Percentiles rank a stretch among this genome's conserved stretches.
Evolutionary conservation across 306 rosid genomes (phyloP).

Genomic region (Vigna mungo): DNA sequence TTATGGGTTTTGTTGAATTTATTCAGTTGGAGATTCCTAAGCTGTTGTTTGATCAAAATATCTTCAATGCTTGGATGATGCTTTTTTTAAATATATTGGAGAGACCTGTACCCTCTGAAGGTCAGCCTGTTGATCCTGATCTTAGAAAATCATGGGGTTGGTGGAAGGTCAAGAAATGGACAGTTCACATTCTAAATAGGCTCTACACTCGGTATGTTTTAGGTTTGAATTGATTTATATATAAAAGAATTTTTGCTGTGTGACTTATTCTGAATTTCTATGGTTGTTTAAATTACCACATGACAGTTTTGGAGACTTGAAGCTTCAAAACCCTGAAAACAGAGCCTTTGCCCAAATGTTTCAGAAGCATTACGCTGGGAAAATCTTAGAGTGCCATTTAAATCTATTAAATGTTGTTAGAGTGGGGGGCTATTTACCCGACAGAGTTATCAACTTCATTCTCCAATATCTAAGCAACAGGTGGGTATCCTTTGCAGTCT

Average conservation of each 20-base stretch:
- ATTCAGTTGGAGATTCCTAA: constrained; percentile 96
- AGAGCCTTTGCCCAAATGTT: constrained; percentile 93
- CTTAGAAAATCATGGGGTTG: constrained; percentile 94
- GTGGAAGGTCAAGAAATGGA: constrained; percentile 99
- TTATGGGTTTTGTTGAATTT: constrained; percentile 41
- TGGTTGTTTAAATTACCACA: constrained; percentile 9
- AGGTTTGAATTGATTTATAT: background rate
- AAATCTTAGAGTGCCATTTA: constrained; percentile 89
- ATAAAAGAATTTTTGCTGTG: background rate
- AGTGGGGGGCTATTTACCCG: constrained; percentile 90
- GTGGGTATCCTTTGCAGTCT: constrained; percentile 42
- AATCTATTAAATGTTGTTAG: constrained; percentile 84
- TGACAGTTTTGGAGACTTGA: constrained; percentile 93
- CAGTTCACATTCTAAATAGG: constrained; percentile 91
- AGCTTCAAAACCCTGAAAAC: constrained; percentile 91
- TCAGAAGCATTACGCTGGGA: constrained; percentile 93
- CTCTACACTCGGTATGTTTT: constrained; percentile 82
- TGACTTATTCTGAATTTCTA: constrained; percentile 28
- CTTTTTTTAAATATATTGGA: constrained; percentile 84
- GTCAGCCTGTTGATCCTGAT: constrained; percentile 89
- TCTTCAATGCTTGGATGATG: constrained; percentile 96
- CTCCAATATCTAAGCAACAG: constrained; percentile 96
- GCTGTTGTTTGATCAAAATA: constrained; percentile 78
- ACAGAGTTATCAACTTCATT: constrained; percentile 88
- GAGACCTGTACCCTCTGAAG: constrained; percentile 93